These are phyloP conservation scores for Aristolochia fimbriata DNA, from an alignment of 164 flowering plant genomes.

Conservation along the genomic window DNA sequence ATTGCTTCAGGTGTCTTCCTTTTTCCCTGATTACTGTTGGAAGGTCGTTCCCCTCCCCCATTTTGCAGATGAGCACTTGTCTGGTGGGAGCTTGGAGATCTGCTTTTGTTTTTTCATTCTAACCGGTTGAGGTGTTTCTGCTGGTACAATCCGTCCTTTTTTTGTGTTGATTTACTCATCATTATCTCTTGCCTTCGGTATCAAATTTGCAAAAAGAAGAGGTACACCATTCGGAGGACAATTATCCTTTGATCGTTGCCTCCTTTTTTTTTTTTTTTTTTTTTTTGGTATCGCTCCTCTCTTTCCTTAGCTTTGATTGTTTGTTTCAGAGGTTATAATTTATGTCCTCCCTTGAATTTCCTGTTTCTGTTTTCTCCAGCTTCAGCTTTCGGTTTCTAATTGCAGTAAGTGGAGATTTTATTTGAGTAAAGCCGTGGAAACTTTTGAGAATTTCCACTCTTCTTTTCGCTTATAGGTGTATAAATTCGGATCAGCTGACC, in stretches of 20 bases:
- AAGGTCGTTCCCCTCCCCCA: neutral
- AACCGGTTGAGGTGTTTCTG: no score
- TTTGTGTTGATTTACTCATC: no score
- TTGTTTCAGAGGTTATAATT: neutral
- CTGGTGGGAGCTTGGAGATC: no score
- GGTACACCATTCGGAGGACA: no score
- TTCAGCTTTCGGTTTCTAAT: neutral
- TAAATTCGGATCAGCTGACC: constrained; percentile 28
- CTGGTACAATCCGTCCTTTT: no score
- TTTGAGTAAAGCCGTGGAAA: neutral
- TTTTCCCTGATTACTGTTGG: neutral
- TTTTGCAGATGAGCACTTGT: no score
- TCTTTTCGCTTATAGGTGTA: constrained; percentile 1
- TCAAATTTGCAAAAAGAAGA: neutral
- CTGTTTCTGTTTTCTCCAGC: neutral
- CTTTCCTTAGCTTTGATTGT: neutral
- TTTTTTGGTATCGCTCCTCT: no score
- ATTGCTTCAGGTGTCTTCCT: neutral
- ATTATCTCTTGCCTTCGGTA: no score
- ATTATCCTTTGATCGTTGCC: no score
- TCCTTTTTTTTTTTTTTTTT: neutral
- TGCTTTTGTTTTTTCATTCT: no score
- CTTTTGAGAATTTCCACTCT: neutral
- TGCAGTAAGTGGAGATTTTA: neutral
- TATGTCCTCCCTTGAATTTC: neutral